phyloP scores from a whole-genome alignment of 768 basidiomycete species.

The Lactarius vividus region DNA sequence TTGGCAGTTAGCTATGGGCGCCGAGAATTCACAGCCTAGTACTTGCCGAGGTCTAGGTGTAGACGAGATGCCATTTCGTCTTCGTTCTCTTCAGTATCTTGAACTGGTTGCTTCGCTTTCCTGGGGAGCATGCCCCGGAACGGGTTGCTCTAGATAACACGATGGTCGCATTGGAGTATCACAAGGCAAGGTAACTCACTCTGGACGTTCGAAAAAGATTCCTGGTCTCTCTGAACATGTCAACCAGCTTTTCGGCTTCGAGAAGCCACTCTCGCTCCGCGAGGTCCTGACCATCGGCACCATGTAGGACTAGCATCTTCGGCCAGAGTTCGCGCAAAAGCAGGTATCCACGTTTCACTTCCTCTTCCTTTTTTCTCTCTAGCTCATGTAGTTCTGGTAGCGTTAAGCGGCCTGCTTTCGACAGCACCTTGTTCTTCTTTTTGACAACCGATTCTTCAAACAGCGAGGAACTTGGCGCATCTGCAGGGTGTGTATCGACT shows the following conservation, averaged over 20 bases:
- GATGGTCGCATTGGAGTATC: background rate
- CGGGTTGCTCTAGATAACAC: slow-evolving; percentile 42
- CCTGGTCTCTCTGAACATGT: slow-evolving; percentile 85
- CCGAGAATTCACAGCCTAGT: background rate
- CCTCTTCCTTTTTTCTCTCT: slow-evolving; percentile 45
- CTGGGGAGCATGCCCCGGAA: slow-evolving; percentile 71
- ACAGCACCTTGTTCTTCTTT: slow-evolving; percentile 39
- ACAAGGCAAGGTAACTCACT: slow-evolving; percentile 43
- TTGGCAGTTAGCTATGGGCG: background rate
- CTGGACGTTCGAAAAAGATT: slow-evolving; percentile 76
- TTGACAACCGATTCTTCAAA: slow-evolving; percentile 54
- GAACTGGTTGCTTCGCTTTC: slow-evolving; percentile 34
- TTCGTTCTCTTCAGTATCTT: slow-evolving; percentile 55
- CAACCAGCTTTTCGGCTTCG: slow-evolving; percentile 82
- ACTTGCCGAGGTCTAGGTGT: slow-evolving; percentile 68
- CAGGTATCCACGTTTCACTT: slow-evolving; percentile 56
- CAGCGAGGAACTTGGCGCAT: slow-evolving; percentile 45
- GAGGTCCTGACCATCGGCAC: slow-evolving; percentile 43
- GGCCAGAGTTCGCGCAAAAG: slow-evolving; percentile 64
- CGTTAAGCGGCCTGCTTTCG: slow-evolving; percentile 45
- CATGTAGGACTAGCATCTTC: slow-evolving; percentile 43
- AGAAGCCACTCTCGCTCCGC: slow-evolving; percentile 73
- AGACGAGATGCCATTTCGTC: slow-evolving; percentile 74
- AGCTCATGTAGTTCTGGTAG: slow-evolving; percentile 46
- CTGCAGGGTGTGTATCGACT: slow-evolving; percentile 27